Percentiles rank a stretch among this genome's conserved stretches.
Evolutionary conservation across 176 grass and related monocot species (phyloP).

Genomic region (Ensete glaucum): DNA sequence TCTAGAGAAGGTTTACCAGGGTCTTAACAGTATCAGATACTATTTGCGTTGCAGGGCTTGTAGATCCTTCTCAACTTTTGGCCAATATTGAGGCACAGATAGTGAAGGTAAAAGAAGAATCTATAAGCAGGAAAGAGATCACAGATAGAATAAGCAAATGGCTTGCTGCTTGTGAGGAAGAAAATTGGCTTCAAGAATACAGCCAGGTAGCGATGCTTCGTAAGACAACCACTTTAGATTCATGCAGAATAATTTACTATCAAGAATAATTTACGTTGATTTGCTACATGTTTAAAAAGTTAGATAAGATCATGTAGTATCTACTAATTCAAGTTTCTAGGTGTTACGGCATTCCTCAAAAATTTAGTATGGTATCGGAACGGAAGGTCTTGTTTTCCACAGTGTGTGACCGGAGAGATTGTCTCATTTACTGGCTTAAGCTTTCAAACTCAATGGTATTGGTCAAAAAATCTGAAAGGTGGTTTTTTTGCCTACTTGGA

Average conservation of each 20-base stretch:
- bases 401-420: no score
- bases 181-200: constrained; percentile 94
- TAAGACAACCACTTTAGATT: background rate
- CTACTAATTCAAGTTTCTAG: no score
- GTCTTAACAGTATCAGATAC: constrained; percentile 18
- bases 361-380: no score
- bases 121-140: constrained; percentile 81
- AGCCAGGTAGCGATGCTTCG: constrained; percentile 50
- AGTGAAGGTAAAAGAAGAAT: constrained; percentile 76
- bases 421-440: no score
- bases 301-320: no score
- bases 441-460: no score
- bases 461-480: no score
- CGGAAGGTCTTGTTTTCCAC: no score
- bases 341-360: no score
- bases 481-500: background rate
- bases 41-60: constrained; percentile 39
- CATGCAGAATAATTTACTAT: background rate
- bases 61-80: constrained; percentile 73
- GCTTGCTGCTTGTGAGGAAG: constrained; percentile 87
- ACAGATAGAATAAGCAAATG: constrained; percentile 92
- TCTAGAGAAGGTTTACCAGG: background rate
- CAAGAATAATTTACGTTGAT: no score
- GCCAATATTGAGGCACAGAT: constrained; percentile 82
- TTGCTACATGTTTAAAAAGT: no score